A percentile compares a stretch with the other conserved stretches of the same genome.
Evolutionary conservation across 176 grass and related monocot species (phyloP).

Genomic region (Carex cristatella): DNA sequence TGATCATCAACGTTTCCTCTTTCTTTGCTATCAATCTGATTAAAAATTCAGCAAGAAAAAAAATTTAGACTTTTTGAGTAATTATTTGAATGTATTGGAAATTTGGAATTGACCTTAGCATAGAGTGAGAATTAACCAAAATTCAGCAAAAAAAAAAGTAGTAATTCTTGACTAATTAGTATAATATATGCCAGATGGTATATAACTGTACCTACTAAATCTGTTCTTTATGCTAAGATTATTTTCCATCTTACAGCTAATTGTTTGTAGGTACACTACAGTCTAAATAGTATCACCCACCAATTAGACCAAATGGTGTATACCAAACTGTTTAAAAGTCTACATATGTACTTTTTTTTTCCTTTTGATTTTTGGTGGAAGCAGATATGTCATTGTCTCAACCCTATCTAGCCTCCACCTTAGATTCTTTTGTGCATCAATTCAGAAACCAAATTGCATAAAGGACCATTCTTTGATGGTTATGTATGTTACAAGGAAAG

Average conservation of each 20-base stretch:
- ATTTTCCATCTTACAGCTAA: not conserved
- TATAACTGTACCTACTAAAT: not conserved
- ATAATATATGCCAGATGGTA: not conserved
- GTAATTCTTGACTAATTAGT: not conserved
- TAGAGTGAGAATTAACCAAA: not conserved
- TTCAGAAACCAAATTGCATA: constrained; percentile 8
- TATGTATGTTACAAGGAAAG: constrained; percentile 17
- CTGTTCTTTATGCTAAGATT: not conserved
- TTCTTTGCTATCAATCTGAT: constrained; percentile 63
- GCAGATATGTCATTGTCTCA: not conserved
- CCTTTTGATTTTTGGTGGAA: constrained; percentile 11
- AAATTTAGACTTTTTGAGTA: not conserved
- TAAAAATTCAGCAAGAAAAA: not conserved
- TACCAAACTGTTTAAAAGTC: not conserved
- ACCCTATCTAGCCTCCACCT: not conserved
- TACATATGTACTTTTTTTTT: not conserved
- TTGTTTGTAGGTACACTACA: not conserved
- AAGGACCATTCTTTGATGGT: constrained; percentile 13
- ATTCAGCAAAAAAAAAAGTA: not conserved
- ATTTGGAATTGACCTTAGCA: not conserved
- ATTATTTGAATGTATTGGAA: not conserved
- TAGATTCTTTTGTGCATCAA: constrained; percentile 10
- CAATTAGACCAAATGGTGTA: not conserved
- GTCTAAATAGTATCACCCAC: not conserved
- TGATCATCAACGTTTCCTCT: constrained; percentile 55